Base-by-base conservation (phyloP, 441 rosid genomes). In the Gossypium gossypioides region DNA sequence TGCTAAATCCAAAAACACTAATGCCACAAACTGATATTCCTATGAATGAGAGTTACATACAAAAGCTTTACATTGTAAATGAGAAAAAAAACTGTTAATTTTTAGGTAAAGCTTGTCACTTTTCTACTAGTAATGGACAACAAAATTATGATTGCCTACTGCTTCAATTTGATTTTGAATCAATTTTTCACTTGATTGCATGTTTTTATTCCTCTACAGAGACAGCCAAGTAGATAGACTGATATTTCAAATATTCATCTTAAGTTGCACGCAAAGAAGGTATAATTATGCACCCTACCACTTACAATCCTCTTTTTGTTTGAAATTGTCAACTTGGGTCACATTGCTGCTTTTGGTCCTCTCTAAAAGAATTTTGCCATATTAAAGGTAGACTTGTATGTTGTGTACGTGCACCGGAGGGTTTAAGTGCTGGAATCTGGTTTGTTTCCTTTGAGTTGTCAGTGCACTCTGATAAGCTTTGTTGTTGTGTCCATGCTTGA, bases 201-300 rank as follows among this genome's bases (percentile, higher is more conserved):
- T 27, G n/a, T 25, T 66, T 34, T 73, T 19, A 54, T 76, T 69
- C 71, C 29, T 75, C 18, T 81, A 76, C 91, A 94, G 97, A 82
- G 92, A 78, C 67, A 82, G 80, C 69, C 96, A 81, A 82, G 94
- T 94, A 22, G 97, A 92, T 71, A 88, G 85, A 77, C 51, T 87
- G 81, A 90, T 84, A 59, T 84, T 85, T 78, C 87, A 88, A 72
- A 90, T 94, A 71, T 94, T 75, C 75, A 88, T 85, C 64, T 75
- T 94, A 84, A 73, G 86, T 54, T 94, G 99, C 84, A 90, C 86
- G 2, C 97, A 89, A 69, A 92, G 99, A 78, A 92, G 88, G 99
- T 94, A 79, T 27, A 59, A 10, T 16, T 58, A 29, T 40, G 54
- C 29, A 19, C 12, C 13, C 34, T 2, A 54, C 50, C 48, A 3